Base-by-base conservation (phyloP, 805 yeast genomes). In the Candida xiaguanensis region DNA sequence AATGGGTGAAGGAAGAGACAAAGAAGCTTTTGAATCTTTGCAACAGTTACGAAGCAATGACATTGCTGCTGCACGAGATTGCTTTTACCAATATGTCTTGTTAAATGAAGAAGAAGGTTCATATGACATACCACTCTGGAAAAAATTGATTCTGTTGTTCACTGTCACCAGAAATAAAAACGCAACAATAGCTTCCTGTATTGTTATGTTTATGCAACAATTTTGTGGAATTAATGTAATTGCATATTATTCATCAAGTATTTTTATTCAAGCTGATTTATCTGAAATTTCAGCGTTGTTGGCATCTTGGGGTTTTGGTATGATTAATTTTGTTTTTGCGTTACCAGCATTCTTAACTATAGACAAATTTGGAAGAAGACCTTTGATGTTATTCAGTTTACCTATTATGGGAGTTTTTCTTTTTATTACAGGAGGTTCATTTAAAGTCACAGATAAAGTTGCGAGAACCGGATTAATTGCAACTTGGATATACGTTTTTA, bases 161-260 rank as follows among this genome's bases (percentile, higher is more conserved):
- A 72, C 82, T 1, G 70, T 84, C 34, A 75, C 93, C 59, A 78
- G 96, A 69, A 85, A 85, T 60, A 77, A 95, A 63, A 83, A 87
- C 55, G 95, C 93, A 38, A 78, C 86, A 6, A 50, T 82, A 41
- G 95, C 86, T 40, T 78, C 95, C 3, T 82, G 83, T 75, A 73
- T 86, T 47, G 87, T 81, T 43, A 87, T 88, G 79, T 84, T 86
- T 55, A 82, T 83, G 87, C 95, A 87, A 66, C 95, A 87, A 59
- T 84, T 86, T 65, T 87, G 95, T 63, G 95, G 95, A 50, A 78
- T 87, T 58, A 87, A 87, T 54, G 91, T 86, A 38, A 85, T 87
- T 61, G 91, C 95, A 14, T 84, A 85, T 63, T 87, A 85, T 61
- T 83, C 91, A 1, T 81, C 93, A 0, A 71, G 84, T 8, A 86